Evolutionary conservation across 1,284 basidiomycete species (phyloP).

Genomic region (Pascua sp.): DNA sequence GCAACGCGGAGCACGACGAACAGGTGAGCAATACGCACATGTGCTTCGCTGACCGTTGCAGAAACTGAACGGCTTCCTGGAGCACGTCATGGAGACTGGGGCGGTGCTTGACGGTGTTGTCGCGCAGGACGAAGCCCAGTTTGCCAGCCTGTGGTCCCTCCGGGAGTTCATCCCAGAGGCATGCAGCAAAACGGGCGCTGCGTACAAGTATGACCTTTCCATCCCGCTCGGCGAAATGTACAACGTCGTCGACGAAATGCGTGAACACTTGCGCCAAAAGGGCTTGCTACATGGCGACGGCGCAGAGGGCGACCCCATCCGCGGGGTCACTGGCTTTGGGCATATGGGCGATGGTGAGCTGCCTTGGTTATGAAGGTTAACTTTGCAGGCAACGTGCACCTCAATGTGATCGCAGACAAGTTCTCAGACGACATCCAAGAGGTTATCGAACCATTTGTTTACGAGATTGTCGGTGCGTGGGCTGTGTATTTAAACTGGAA

Average conservation of each 20-base stretch:
- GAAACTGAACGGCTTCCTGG: constrained; percentile 79
- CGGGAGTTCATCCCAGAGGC: constrained; percentile 90
- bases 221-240: constrained; percentile 81
- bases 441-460: constrained; percentile 90
- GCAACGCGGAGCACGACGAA: constrained; percentile 84
- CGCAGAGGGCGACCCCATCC: constrained; percentile 59
- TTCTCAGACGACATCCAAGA: constrained; percentile 79
- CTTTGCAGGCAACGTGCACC: constrained; percentile 78
- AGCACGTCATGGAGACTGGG: constrained; percentile 68
- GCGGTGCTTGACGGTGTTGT: constrained; percentile 82
- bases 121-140: constrained; percentile 81
- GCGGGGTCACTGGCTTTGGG: constrained; percentile 81
- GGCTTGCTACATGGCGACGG: constrained; percentile 59
- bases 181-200: constrained; percentile 82
- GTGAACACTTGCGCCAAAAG: constrained; percentile 65
- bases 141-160: constrained; percentile 80
- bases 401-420: constrained; percentile 80
- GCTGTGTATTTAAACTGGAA: not conserved
- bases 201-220: constrained; percentile 93
- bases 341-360: constrained; percentile 84
- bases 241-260: constrained; percentile 72
- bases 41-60: constrained; percentile 37
- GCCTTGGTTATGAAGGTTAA: not conserved
- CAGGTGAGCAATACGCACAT: constrained; percentile 57
- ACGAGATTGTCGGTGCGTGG: constrained; percentile 68